Base-by-base conservation (phyloP, 2,329 filamentous ascomycete species). In the Ambrosiella xylebori region DNA sequence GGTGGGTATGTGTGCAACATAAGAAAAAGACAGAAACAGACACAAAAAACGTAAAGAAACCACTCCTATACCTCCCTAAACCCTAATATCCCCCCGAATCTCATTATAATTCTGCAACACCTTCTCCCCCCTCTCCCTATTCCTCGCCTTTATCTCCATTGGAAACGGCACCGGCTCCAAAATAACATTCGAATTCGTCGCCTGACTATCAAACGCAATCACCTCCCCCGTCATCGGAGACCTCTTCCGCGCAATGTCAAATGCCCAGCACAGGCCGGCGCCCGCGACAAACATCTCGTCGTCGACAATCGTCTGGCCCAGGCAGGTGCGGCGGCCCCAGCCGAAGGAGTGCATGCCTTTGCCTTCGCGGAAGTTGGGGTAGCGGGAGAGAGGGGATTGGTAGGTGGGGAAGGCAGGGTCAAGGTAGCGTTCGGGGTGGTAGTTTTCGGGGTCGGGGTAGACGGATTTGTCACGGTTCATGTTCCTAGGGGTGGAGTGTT, bases 371-470 rank as follows among this genome's bases (percentile, higher is more conserved):
- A 84, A 76, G 66, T 77, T 81, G 13, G 82, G 81, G 64, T 78
- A 83, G 58, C 75, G 74, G 1, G 75, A 75, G n/a, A 84, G 73
- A 0, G 81, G 81, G 64, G 79, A 80, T 64, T 82, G 77, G 69
- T 77, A 84, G 0, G 81, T 82, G 0, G 81, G 81, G 74, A 76
- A 85, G 17, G 69, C 70, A n/a, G 76, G 68, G 62, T 82, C 76
- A 9, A 85, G 73, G 71, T 78, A 85, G 44, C 81, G 75, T 63
- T 82, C 80, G 0, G 82, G 81, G 36, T 73, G 76, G 68, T 75
- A 85, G 62, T 69, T 74, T 53, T 85, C 79, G n/a, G 79, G 77
- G 63, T 84, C 77, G 1, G 80, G 80, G 64, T 85, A 85, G 58
- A 74, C 76, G 40, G 68, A 68, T 1, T 75, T 72, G 61, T 83